These are phyloP conservation scores for Erodium texanum DNA, from an alignment of 441 rosid genomes.

Conservation along the genomic window DNA sequence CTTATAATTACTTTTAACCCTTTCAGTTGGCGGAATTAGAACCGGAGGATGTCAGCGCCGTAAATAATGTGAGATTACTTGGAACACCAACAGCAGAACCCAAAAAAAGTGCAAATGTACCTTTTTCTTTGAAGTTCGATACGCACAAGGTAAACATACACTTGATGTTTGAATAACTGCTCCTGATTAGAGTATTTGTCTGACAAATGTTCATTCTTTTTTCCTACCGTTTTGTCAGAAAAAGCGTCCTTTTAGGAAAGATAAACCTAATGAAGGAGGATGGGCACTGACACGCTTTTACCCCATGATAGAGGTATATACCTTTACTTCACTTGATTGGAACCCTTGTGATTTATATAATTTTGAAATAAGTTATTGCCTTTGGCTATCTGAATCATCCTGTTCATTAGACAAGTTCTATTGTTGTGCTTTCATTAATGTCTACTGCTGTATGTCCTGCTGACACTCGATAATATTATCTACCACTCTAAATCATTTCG, in stretches of 20 bases:
- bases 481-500: no score
- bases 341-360: neutral
- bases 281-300: slow-evolving; percentile 93
- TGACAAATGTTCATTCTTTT: neutral
- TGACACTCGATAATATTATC: no score
- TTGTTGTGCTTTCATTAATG: no score
- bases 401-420: no score
- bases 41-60: slow-evolving; percentile 78
- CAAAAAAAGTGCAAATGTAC: slow-evolving; percentile 40
- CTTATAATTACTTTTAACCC: neutral
- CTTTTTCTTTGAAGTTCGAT: slow-evolving; percentile 81
- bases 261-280: slow-evolving; percentile 57
- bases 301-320: slow-evolving; percentile 81
- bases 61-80: slow-evolving; percentile 79
- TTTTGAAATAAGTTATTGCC: neutral
- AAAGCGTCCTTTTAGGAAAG: slow-evolving; percentile 81
- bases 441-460: no score
- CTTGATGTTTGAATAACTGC: slow-evolving; percentile 6
- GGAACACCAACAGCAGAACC: slow-evolving; percentile 50
- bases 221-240: slow-evolving; percentile 43
- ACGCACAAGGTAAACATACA: slow-evolving; percentile 53
- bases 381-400: neutral
- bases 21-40: slow-evolving; percentile 73
- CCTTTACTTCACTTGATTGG: neutral
- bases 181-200: slow-evolving; percentile 9